Evolutionary conservation across 2,329 filamentous ascomycete species (phyloP), one percentile per base, ranked within the genome.

Genomic region (Cylindrodendrum hubeiense): DNA sequence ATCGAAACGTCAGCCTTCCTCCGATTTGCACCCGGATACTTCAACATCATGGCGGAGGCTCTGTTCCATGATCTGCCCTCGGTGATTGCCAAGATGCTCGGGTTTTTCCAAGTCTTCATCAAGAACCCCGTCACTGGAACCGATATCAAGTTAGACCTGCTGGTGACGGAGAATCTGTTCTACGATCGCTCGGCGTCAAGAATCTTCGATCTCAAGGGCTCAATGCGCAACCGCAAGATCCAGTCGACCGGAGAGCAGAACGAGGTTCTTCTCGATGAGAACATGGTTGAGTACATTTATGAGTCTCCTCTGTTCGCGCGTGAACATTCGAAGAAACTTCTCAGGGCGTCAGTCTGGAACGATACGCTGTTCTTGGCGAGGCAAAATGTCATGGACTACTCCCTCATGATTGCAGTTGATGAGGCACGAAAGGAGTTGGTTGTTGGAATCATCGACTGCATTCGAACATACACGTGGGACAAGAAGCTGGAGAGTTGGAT

Each of bases 401-500:
- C 92, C 24, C 87, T 99, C 47, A 99, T 99, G 96, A 95, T 98
- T 59, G 97, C 95, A 1, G 97, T 99, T 47, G 95, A 99, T 75
- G 96, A 98, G 78, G 86, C 87, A 39, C 89, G 90, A 68, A 95
- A 95, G 74, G 95, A 99, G 80, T 88, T 99, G 15, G 94, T 98
- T 15, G 95, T 99, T 2, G 96, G 96, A 5, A 98, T 99, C 75
- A 98, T 99, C 69, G 95, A 99, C 79, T 98, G 96, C 78, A 98
- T 99, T 71, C 90, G 96, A 60, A 99, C 96, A 0, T 99, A 98
- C 78, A 99, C 96, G 0, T 99, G 96, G 94, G 96, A 99, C 83
- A 99, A 99, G 86, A 98, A 98, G 78, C 88, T 99, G n/a, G 96
- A 99, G 82, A 96, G 92, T 59, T 99, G 96, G 96, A 98, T 99